A percentile compares a stretch with the other conserved stretches of the same genome.
These are phyloP conservation scores for Metarhizium anisopliae DNA, from an alignment of 2,329 filamentous ascomycete genomes.

Conservation along the genomic window DNA sequence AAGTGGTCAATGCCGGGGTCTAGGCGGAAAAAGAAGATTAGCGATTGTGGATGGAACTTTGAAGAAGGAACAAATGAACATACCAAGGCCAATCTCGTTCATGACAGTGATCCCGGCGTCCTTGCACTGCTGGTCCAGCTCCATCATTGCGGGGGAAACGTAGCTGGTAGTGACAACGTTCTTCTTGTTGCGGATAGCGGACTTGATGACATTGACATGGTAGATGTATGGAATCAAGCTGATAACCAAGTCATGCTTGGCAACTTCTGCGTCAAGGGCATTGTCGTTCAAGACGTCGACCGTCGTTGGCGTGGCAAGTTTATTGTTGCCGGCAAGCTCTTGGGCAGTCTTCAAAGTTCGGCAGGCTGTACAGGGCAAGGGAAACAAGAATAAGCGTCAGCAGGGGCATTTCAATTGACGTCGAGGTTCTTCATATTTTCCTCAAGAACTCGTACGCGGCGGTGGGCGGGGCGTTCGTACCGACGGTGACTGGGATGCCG, in stretches of 20 bases:
- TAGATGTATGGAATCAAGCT: slow-evolving; percentile 85
- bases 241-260: slow-evolving; percentile 71
- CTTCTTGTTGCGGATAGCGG: slow-evolving; percentile 88
- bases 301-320: slow-evolving; percentile 66
- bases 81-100: slow-evolving; percentile 79
- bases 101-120: slow-evolving; percentile 91
- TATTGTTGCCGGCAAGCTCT: slow-evolving; percentile 62
- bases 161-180: slow-evolving; percentile 94
- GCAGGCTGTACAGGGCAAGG: slow-evolving; percentile 49
- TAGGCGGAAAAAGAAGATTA: slow-evolving; percentile 13
- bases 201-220: slow-evolving; percentile 85
- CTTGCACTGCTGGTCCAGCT: slow-evolving; percentile 75
- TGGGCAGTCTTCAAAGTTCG: slow-evolving; percentile 70
- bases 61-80: background rate
- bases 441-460: background rate
- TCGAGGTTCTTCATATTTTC: background rate
- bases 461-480: slow-evolving; percentile 30
- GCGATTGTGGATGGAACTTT: background rate
- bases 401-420: slow-evolving; percentile 1
- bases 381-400: background rate
- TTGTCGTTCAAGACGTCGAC: slow-evolving; percentile 72
- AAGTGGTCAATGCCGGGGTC: slow-evolving; percentile 66
- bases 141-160: slow-evolving; percentile 85
- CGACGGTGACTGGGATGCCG: slow-evolving; percentile 57
- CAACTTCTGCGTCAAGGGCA: slow-evolving; percentile 73